A percentile compares a stretch with the other conserved stretches of the same genome.
Conservation (phyloP, 305 asterid genomes). For the Plantago coronopus region DNA sequence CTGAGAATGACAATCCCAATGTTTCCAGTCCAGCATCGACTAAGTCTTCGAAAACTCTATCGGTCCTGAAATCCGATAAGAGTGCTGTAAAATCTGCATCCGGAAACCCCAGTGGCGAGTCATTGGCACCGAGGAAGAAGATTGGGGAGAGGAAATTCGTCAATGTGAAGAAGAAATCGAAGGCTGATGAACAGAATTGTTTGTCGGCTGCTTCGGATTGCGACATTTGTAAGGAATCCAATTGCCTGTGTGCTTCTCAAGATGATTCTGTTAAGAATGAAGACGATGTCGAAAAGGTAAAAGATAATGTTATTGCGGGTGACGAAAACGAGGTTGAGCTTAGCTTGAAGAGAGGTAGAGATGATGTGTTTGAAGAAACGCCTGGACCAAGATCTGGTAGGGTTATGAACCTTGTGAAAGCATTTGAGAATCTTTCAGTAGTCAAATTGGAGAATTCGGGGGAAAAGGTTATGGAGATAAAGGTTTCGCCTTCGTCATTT, state of each 20-base stretch:
- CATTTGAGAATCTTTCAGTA: slow-evolving; percentile 51
- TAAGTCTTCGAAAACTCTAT: slow-evolving; percentile 41
- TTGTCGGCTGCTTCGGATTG: slow-evolving; percentile 23
- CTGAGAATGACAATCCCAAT: slow-evolving; percentile 67
- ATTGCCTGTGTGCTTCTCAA: slow-evolving; percentile 47
- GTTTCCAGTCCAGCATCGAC: slow-evolving; percentile 31
- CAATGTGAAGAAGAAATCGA: slow-evolving; percentile 54
- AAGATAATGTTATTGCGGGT: too few relatives aligned
- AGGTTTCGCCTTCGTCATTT: slow-evolving; percentile 53
- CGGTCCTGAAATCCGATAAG: slow-evolving; percentile 33
- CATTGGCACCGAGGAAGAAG: slow-evolving; percentile 52
- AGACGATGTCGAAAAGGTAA: slow-evolving; percentile 23
- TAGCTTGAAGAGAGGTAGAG: slow-evolving; percentile 46
- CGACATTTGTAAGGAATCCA: slow-evolving; percentile 39
- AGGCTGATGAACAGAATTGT: slow-evolving; percentile 27
- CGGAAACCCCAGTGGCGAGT: slow-evolving; percentile 35
- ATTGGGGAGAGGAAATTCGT: slow-evolving; percentile 73
- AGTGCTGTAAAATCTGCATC: slow-evolving; percentile 39
- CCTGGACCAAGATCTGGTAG: slow-evolving; percentile 39
- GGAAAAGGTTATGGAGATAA: slow-evolving; percentile 29
- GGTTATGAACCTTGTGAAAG: slow-evolving; percentile 53
- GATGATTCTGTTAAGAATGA: slow-evolving; percentile 43
- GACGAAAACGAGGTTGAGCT: neutral
- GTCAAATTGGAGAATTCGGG: slow-evolving; percentile 30
- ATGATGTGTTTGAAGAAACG: slow-evolving; percentile 36